Percentiles rank a stretch among this genome's conserved stretches.
Conservation (phyloP, 2,329 filamentous ascomycete species). For the Aciculosporium take region DNA sequence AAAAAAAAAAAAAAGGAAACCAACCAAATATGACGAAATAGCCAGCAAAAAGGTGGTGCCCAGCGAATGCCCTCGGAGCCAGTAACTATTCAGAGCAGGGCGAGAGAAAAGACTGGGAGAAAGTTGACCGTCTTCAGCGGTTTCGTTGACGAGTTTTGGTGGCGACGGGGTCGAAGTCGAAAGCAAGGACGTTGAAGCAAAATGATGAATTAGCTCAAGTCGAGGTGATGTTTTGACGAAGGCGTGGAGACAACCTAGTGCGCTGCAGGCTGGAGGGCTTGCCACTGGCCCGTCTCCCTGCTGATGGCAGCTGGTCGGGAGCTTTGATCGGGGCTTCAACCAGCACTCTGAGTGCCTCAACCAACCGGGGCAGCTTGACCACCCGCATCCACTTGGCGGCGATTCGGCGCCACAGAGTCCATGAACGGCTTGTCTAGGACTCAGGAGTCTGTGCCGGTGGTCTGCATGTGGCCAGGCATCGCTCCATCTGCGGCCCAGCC, state of each 20-base stretch:
- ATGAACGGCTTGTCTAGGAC: background rate
- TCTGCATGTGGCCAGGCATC: no score
- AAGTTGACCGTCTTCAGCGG: background rate
- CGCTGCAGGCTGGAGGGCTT: background rate
- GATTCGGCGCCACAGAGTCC: background rate
- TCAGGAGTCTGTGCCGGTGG: background rate
- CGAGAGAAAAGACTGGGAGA: background rate
- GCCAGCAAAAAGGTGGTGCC: background rate
- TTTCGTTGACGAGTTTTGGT: constrained; percentile 1
- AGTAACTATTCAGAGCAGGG: background rate
- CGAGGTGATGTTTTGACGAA: constrained; percentile 5
- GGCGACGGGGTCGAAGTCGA: constrained; percentile 1
- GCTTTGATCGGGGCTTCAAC: no score
- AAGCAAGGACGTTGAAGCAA: background rate
- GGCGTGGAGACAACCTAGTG: background rate
- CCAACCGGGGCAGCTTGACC: no score
- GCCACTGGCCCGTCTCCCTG: background rate
- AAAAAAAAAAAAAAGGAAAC: constrained; percentile 6
- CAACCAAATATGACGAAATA: background rate
- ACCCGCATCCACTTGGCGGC: background rate
- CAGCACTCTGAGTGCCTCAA: no score
- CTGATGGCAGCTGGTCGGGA: no score
- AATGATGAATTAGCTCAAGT: constrained; percentile 1
- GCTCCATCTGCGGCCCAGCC: no score
- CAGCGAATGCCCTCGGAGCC: background rate